A percentile compares a stretch with the other conserved stretches of the same genome.
phyloP scores from a whole-genome alignment of 2,329 filamentous ascomycete species.

The Arthrobotrys sinensis region DNA sequence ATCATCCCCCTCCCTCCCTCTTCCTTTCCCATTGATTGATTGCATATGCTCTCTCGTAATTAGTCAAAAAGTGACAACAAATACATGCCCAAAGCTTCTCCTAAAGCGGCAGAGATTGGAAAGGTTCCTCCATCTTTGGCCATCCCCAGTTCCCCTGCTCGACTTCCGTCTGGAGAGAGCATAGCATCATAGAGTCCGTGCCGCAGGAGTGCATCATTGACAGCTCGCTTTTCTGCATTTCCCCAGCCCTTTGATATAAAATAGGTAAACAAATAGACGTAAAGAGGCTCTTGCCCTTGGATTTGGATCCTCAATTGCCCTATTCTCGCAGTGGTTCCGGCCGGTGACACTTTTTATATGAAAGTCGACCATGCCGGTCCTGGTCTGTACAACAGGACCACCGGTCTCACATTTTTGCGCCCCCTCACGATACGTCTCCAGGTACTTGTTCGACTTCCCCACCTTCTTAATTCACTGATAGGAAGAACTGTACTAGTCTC shows the following conservation, averaged over 20 bases:
- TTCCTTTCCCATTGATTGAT: constrained; percentile 36
- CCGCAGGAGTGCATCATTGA: constrained; percentile 57
- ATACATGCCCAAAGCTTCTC: constrained; percentile 61
- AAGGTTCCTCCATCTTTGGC: constrained; percentile 40
- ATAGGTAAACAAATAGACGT: constrained; percentile 35
- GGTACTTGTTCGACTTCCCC: constrained; percentile 57
- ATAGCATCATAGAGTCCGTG: constrained; percentile 40
- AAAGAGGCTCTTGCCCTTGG: constrained; percentile 35
- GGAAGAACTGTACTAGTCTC: constrained; percentile 61
- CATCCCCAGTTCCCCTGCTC: constrained; percentile 47
- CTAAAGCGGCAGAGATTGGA: constrained; percentile 61
- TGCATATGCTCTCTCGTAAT: constrained; percentile 61
- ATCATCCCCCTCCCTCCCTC: constrained; percentile 26
- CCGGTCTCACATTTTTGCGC: constrained; percentile 38
- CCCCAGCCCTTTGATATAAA: constrained; percentile 55
- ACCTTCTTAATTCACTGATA: constrained; percentile 62
- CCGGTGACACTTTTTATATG: constrained; percentile 36
- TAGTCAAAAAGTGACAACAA: constrained; percentile 61
- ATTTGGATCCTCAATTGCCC: constrained; percentile 24
- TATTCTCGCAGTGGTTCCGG: constrained; percentile 30
- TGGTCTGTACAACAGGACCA: constrained; percentile 54
- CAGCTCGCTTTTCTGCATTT: constrained; percentile 35
- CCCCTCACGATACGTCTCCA: constrained; percentile 47
- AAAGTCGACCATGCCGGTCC: constrained; percentile 17
- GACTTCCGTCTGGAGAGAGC: constrained; percentile 38